These are phyloP conservation scores for Luffa acutangula DNA, from an alignment of 306 rosid species.

Conservation along the genomic window DNA sequence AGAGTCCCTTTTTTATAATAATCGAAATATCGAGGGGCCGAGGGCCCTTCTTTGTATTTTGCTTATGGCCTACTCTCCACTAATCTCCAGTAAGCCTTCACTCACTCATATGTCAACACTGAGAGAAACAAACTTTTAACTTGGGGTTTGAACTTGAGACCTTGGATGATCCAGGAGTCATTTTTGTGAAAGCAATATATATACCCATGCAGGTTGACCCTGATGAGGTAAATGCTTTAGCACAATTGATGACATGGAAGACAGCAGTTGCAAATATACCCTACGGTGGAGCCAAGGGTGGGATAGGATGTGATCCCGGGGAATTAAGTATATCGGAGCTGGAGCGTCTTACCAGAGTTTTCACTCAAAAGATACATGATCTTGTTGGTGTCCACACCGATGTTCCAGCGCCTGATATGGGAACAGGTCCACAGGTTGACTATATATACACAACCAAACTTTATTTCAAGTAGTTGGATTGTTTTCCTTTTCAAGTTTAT, in stretches of 20 bases:
- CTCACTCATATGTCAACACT: background rate
- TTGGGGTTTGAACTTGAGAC: background rate
- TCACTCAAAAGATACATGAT: constrained; percentile 96
- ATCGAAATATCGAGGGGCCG: background rate
- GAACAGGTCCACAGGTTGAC: constrained; percentile 88
- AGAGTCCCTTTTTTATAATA: background rate
- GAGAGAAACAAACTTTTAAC: background rate
- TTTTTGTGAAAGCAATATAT: background rate
- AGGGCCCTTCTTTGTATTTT: background rate
- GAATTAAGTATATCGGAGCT: constrained; percentile 64
- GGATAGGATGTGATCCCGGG: constrained; percentile 79
- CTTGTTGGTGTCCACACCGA: constrained; percentile 73
- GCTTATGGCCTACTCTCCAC: background rate
- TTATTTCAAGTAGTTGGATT: background rate
- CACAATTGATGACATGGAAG: constrained; percentile 98
- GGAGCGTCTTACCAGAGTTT: constrained; percentile 81
- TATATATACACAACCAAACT: background rate
- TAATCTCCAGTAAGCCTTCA: background rate
- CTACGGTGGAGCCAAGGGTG: constrained; percentile 97
- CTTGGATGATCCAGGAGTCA: background rate
- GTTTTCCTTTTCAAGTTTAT: background rate
- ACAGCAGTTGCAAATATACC: constrained; percentile 96
- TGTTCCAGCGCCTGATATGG: constrained; percentile 99
- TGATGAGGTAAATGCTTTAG: constrained; percentile 96
- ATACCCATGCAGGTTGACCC: constrained; percentile 65